Evolutionary conservation across 495 filamentous ascomycete species (phyloP).

Genomic region (Eremomyces bilateralis): DNA sequence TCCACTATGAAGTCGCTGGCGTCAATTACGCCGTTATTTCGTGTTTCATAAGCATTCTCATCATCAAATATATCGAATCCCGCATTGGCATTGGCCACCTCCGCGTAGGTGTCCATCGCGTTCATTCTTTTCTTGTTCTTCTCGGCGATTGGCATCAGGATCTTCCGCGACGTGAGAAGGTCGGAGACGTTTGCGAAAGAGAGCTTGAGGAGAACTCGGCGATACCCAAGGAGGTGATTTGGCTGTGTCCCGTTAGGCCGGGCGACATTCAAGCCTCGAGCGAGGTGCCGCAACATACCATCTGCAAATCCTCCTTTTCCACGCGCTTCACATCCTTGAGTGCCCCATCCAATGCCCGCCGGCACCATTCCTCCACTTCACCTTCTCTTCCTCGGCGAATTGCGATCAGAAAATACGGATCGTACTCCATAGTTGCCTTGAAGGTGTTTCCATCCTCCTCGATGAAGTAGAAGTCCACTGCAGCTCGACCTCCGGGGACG

Average conservation of each 20-base stretch:
- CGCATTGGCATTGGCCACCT: conserved; percentile 73
- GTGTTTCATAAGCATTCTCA: conserved; percentile 62
- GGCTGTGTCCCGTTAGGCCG: no score
- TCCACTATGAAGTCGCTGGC: conserved; percentile 96
- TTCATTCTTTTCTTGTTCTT: conserved; percentile 89
- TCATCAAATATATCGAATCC: conserved; percentile 95
- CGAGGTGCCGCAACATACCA: no score
- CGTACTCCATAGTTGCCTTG: conserved; percentile 89
- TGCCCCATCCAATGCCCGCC: conserved; percentile 62
- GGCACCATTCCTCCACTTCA: conserved; percentile 92
- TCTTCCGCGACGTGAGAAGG: conserved; percentile 58
- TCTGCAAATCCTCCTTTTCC: conserved; percentile 82
- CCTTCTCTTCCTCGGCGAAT: conserved; percentile 70
- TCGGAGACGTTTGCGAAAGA: conserved; percentile 73
- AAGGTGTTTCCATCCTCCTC: conserved; percentile 84
- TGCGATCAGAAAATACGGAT: conserved; percentile 88
- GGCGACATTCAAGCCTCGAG: no score
- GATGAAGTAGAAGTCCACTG: conserved; percentile 92
- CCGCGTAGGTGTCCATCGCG: conserved; percentile 95
- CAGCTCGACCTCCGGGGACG: conserved; percentile 59
- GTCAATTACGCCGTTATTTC: conserved; percentile 60
- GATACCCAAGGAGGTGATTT: conserved; percentile 85
- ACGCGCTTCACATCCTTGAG: conserved; percentile 56
- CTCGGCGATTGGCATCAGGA: conserved; percentile 77
- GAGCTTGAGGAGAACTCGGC: conserved; percentile 65